Conservation (phyloP, 306 rosid genomes). For the Citrullus colocynthis region DNA sequence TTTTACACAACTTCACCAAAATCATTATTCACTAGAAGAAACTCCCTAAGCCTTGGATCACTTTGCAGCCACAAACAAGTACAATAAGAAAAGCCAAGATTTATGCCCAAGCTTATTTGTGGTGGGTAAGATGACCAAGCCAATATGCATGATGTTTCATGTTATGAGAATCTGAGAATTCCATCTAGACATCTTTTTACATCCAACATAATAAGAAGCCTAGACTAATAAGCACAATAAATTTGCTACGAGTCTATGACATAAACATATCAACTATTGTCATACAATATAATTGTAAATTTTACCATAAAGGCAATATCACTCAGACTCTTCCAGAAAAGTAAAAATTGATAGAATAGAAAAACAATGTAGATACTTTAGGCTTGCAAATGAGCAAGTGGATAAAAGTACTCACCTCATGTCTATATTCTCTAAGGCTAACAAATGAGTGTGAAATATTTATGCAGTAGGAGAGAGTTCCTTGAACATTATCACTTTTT, state of each 20-base stretch:
- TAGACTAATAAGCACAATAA: not conserved
- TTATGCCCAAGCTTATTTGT: not conserved
- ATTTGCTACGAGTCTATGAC: not conserved
- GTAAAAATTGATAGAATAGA: not conserved
- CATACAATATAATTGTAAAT: not conserved
- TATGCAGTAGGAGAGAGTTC: conserved; percentile 86
- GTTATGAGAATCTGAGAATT: not conserved
- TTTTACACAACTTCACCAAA: not conserved
- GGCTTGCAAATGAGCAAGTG: not conserved
- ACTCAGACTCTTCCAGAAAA: not conserved
- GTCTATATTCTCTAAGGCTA: conserved; percentile 85
- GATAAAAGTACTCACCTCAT: conserved; percentile 40
- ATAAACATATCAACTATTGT: not conserved
- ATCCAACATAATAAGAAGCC: not conserved
- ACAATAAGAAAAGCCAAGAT: not conserved
- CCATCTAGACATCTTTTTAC: not conserved
- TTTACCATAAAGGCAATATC: not conserved
- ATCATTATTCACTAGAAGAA: not conserved
- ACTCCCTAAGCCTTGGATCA: not conserved
- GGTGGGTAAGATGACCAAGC: not conserved
- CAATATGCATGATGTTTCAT: not conserved
- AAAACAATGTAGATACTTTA: not conserved
- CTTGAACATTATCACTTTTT: conserved; percentile 85
- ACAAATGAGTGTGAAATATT: conserved; percentile 81
- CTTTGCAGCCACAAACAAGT: not conserved